phyloP scores from a whole-genome alignment of 805 yeast genomes.

The Yarrowia deformans region DNA sequence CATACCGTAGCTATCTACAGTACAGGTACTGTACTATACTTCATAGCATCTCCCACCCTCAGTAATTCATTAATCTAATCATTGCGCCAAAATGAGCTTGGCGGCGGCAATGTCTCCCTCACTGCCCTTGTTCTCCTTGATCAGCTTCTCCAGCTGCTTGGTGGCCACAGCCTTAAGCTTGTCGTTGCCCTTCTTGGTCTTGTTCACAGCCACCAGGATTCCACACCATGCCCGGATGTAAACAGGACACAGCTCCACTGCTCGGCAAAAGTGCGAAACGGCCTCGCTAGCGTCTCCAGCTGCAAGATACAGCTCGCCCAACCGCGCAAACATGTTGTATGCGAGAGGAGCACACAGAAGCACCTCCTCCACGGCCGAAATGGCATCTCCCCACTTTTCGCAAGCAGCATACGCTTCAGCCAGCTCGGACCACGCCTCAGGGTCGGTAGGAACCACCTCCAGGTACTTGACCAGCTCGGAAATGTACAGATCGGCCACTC shows the following conservation, averaged over 20 bases:
- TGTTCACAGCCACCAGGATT: constrained; percentile 54
- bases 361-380: constrained; percentile 73
- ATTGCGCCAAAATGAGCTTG: constrained; percentile 18
- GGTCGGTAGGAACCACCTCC: constrained; percentile 74
- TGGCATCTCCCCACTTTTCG: constrained; percentile 72
- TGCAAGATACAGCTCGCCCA: constrained; percentile 60
- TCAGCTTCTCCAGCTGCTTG: constrained; percentile 52
- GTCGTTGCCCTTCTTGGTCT: constrained; percentile 46
- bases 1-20: no score
- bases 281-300: constrained; percentile 44
- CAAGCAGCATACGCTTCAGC: constrained; percentile 65
- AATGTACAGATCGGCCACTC: constrained; percentile 57
- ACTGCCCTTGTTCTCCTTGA: constrained; percentile 41
- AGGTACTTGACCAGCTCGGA: constrained; percentile 61
- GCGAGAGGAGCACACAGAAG: constrained; percentile 72
- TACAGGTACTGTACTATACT: no score
- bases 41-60: not conserved
- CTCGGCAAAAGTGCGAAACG: constrained; percentile 63
- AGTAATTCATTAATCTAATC: constrained; percentile 5
- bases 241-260: constrained; percentile 77
- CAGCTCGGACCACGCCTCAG: constrained; percentile 79
- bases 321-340: constrained; percentile 66
- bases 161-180: constrained; percentile 53
- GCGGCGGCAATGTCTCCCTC: constrained; percentile 31
- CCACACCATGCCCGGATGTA: constrained; percentile 81